Base-by-base conservation (phyloP, 1,284 basidiomycete genomes). In the Trichosporon sp. region DNA sequence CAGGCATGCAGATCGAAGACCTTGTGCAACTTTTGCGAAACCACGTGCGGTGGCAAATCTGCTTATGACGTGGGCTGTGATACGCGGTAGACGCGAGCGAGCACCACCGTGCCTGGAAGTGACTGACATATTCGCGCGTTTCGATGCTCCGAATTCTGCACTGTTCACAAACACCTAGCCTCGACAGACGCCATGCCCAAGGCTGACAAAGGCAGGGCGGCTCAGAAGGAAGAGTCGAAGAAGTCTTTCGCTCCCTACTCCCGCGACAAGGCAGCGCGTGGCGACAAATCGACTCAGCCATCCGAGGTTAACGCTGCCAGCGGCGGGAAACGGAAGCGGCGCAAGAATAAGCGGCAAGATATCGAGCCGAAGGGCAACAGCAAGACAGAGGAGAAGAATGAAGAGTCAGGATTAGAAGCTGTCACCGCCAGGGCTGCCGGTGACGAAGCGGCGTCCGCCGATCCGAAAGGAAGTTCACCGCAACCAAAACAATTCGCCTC, bases 11-110 rank as follows among this genome's bases (percentile, higher is more conserved):
- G 29, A 57, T 16, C 16, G 27, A 25, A 29, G 29, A 7, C 9
- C 10, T n/a, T 11, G 31, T 57, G 63, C 63, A 64, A 64, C 63
- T 64, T 64, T 64, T 64, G 63, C 49, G 10, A 9, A 25, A n/a
- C 37, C 36, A 29, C 54, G 56, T 23, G 54, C 37, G 61, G 61
- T 61, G 60, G 60, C 60, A 61, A 61, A 56, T 27, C 31, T 40
- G 33, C n/a, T 54, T 29, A 29, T 29, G 25, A 19, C 33, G 19
- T 36, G 33, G 33, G 32, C 16, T 58, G 56, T 36, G 33, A 58
- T 36, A 58, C 56, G 19, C 33, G 13, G 14, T 31, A 11, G 49
- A 29, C 49, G 49, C 49, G 49, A n/a, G 4, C 16, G 11, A n/a
- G 4, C 16, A n/a, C 14, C 4, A n/a, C 49, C 49, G 49, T 54